These are phyloP conservation scores for Marasmius oreades DNA, from an alignment of 1,284 basidiomycete species.

Conservation along the genomic window DNA sequence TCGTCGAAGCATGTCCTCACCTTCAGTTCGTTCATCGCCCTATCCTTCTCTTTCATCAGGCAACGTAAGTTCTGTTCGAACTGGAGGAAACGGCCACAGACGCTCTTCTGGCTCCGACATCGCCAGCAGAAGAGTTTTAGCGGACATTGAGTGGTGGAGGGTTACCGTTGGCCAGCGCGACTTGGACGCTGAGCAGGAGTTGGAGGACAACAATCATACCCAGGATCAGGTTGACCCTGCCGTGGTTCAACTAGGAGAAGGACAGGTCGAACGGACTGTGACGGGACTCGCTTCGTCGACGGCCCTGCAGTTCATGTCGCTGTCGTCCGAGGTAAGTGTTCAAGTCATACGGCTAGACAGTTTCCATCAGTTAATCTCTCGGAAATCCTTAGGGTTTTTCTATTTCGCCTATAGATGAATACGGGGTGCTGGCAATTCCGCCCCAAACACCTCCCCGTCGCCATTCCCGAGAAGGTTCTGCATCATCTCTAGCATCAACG, in stretches of 20 bases:
- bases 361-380: slow-evolving; percentile 11
- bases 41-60: slow-evolving; percentile 42
- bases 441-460: slow-evolving; percentile 47
- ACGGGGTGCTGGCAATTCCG: slow-evolving; percentile 49
- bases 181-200: slow-evolving; percentile 36
- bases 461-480: slow-evolving; percentile 42
- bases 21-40: slow-evolving; percentile 58
- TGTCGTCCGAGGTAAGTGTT: background rate
- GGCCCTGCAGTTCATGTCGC: background rate
- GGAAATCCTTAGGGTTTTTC: slow-evolving; percentile 16
- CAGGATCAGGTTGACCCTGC: slow-evolving; percentile 17
- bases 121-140: slow-evolving; percentile 61
- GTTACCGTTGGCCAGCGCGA: slow-evolving; percentile 68
- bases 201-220: slow-evolving; percentile 33
- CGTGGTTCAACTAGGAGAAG: slow-evolving; percentile 17
- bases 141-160: slow-evolving; percentile 82
- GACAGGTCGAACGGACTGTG: slow-evolving; percentile 12
- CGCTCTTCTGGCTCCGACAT: slow-evolving; percentile 66
- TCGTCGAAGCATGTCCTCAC: slow-evolving; percentile 66
- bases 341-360: too few relatives aligned
- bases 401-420: slow-evolving; percentile 31
- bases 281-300: slow-evolving; percentile 13
- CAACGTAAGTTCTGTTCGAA: slow-evolving; percentile 23
- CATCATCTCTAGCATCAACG: slow-evolving; percentile 55
- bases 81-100: slow-evolving; percentile 43